Evolutionary conservation across 164 flowering plant genomes (phyloP).

Genomic region (Buxus sempervirens): DNA sequence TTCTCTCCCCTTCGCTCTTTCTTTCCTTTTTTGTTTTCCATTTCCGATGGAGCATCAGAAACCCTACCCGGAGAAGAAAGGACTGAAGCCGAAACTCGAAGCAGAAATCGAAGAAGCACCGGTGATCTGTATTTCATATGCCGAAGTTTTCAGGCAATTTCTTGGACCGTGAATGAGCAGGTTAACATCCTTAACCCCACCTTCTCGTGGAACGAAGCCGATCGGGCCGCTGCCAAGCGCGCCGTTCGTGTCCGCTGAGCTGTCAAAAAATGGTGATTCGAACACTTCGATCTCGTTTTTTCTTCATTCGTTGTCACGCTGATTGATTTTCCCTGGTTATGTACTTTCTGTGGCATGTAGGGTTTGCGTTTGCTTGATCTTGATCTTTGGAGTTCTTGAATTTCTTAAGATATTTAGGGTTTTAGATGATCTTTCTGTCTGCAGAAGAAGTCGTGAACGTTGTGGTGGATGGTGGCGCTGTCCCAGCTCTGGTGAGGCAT

Average conservation of each 20-base stretch:
- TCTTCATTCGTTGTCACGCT: neutral
- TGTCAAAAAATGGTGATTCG: constrained; percentile 66
- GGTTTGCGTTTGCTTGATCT: neutral
- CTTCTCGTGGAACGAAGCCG: constrained; percentile 68
- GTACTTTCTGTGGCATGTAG: constrained; percentile 2
- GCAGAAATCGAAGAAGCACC: constrained; percentile 34
- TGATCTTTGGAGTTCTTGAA: neutral
- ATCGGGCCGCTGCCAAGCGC: constrained; percentile 79
- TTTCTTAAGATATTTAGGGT: neutral
- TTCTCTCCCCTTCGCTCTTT: neutral
- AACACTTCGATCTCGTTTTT: neutral
- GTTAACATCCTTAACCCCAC: constrained; percentile 42
- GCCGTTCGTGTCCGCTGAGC: constrained; percentile 80
- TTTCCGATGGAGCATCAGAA: constrained; percentile 12
- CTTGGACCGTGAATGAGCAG: constrained; percentile 47
- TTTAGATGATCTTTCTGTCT: neutral
- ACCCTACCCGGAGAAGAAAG: constrained; percentile 48
- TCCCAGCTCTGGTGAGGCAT: constrained; percentile 78
- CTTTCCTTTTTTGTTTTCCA: no score
- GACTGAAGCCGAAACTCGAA: constrained; percentile 76
- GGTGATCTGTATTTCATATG: constrained; percentile 28
- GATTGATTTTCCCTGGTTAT: no score
- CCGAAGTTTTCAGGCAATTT: constrained; percentile 36
- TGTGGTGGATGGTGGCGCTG: constrained; percentile 83
- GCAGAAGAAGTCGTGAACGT: constrained; percentile 76